phyloP scores from a whole-genome alignment of 2,329 filamentous ascomycete species.

The Penicillium sp. region DNA sequence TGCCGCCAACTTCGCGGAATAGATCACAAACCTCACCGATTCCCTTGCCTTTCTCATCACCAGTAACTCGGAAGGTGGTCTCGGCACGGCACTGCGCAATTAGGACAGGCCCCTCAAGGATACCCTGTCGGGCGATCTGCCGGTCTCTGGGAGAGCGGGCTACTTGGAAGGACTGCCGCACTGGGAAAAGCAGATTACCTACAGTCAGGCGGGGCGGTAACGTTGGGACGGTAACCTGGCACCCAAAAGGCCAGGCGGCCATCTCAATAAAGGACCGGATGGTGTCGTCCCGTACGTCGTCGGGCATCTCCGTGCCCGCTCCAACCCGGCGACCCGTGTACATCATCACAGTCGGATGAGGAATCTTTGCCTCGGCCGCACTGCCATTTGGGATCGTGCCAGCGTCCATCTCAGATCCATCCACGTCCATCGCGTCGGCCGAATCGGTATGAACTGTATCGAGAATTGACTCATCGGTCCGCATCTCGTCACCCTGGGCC shows the following conservation, averaged over 20 bases:
- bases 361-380: background rate
- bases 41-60: conserved; percentile 29
- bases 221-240: conserved; percentile 50
- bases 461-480: conserved; percentile 15
- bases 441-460: conserved; percentile 14
- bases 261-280: conserved; percentile 58
- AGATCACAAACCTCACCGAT: conserved; percentile 50
- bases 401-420: conserved; percentile 8
- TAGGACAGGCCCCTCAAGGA: conserved; percentile 58
- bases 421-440: conserved; percentile 26
- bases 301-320: conserved; percentile 58
- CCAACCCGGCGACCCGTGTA: conserved; percentile 61
- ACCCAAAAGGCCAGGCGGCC: conserved; percentile 57
- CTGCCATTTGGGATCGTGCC: background rate
- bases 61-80: conserved; percentile 49
- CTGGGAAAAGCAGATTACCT: conserved; percentile 53
- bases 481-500: conserved; percentile 20
- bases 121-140: conserved; percentile 51
- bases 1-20: conserved; percentile 56
- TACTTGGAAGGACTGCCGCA: conserved; percentile 55
- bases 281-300: conserved; percentile 55
- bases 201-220: conserved; percentile 49
- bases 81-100: conserved; percentile 56
- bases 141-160: conserved; percentile 55
- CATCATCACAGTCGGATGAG: conserved; percentile 23